Percentiles rank a stretch among this genome's conserved stretches.
These are phyloP conservation scores for Cladosporium phlei DNA, from an alignment of 2,329 filamentous ascomycete genomes.

Conservation along the genomic window DNA sequence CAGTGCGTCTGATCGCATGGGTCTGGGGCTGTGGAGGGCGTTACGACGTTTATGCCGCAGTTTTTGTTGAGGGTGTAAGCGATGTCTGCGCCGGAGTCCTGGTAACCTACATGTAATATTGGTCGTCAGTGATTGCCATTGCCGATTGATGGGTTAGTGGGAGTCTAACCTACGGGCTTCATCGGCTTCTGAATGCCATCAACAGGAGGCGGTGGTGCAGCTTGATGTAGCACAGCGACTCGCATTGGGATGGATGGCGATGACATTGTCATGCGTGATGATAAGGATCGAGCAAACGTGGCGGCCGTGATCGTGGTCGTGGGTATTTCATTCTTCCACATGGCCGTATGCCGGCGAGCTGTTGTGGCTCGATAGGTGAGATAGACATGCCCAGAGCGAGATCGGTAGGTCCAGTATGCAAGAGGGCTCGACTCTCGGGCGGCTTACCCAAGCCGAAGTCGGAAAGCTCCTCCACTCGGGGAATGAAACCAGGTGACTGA, in stretches of 20 bases:
- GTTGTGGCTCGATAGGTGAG: too few species aligned
- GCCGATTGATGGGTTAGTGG: background rate
- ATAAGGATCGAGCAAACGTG: too few species aligned
- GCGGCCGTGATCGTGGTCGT: too few species aligned
- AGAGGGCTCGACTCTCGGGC: too few species aligned
- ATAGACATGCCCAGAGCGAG: too few species aligned
- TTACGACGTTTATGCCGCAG: slow-evolving; percentile 30
- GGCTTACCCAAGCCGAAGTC: too few species aligned
- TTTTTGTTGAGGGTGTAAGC: slow-evolving; percentile 37
- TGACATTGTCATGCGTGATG: too few species aligned
- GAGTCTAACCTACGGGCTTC: slow-evolving; percentile 42
- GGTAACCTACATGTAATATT: slow-evolving; percentile 37
- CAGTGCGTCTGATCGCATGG: slow-evolving; percentile 26
- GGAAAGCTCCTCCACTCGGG: too few species aligned
- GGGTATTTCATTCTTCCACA: too few species aligned
- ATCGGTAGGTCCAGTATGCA: too few species aligned
- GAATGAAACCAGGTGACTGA: too few species aligned
- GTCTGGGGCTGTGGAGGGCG: background rate
- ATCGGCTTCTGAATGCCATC: slow-evolving; percentile 46
- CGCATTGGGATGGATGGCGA: background rate
- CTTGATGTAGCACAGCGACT: slow-evolving; percentile 47
- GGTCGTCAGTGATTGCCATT: background rate
- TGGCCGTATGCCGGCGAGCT: too few species aligned
- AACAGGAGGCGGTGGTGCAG: slow-evolving; percentile 44
- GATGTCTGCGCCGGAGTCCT: slow-evolving; percentile 48